A percentile compares a stretch with the other conserved stretches of the same genome.
Conservation (phyloP, 352 stramenopile genomes). For the Phytophthora macrochlamydospora region DNA sequence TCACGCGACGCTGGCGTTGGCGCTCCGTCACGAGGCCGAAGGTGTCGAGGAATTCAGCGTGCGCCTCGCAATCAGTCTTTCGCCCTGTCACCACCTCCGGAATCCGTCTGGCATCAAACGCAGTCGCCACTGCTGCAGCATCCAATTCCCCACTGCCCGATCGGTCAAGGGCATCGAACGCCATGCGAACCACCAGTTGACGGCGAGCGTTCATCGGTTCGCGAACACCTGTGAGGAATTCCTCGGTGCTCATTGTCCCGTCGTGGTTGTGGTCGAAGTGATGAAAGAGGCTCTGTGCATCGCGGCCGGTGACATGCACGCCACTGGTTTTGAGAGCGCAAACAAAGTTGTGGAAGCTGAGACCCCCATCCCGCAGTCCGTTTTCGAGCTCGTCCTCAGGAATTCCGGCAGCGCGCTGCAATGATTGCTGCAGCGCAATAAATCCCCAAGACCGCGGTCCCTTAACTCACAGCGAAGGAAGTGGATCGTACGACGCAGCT, state of each 20-base stretch:
- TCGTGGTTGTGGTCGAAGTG: slow-evolving; percentile 89
- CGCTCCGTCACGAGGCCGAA: slow-evolving; percentile 62
- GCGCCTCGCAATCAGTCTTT: slow-evolving; percentile 79
- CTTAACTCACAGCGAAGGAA: slow-evolving; percentile 60
- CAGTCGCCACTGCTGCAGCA: slow-evolving; percentile 65
- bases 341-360: slow-evolving; percentile 83
- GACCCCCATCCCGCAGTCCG: slow-evolving; percentile 66
- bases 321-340: slow-evolving; percentile 61
- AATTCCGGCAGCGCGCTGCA: slow-evolving; percentile 53
- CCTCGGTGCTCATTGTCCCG: slow-evolving; percentile 78
- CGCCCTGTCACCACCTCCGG: slow-evolving; percentile 82
- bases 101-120: slow-evolving; percentile 85
- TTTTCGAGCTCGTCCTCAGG: slow-evolving; percentile 38
- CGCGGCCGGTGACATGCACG: slow-evolving; percentile 52
- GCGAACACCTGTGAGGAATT: slow-evolving; percentile 86
- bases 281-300: slow-evolving; percentile 75
- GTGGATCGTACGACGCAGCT: slow-evolving; percentile 61
- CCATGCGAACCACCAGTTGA: slow-evolving; percentile 80
- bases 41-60: slow-evolving; percentile 84
- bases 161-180: slow-evolving; percentile 89
- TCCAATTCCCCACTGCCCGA: slow-evolving; percentile 78
- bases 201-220: slow-evolving; percentile 84
- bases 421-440: slow-evolving; percentile 75
- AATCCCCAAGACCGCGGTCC: slow-evolving; percentile 74
- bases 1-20: slow-evolving; percentile 60